Conservation (phyloP, 2,329 filamentous ascomycete genomes). For the Microdochium paspali region DNA sequence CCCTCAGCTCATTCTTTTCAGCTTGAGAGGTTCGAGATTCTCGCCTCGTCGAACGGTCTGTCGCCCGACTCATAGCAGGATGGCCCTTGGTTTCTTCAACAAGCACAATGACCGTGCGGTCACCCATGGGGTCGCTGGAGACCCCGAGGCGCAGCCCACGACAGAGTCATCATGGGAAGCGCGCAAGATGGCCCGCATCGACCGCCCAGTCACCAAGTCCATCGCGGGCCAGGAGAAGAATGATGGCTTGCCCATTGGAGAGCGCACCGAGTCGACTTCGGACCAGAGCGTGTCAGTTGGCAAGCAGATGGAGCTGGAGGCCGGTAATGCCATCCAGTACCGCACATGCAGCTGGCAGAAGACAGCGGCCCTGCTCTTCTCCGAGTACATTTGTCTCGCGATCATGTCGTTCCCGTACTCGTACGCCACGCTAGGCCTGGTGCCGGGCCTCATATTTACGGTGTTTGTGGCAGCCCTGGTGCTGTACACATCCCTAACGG, state of each 20-base stretch:
- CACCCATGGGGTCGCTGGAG: not conserved
- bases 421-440: conserved; percentile 77
- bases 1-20: too few species aligned
- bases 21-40: too few species aligned
- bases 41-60: not conserved
- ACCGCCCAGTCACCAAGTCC: not conserved
- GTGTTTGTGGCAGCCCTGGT: conserved; percentile 69
- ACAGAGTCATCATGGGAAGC: not conserved
- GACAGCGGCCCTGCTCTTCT: conserved; percentile 85
- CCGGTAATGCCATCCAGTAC: conserved; percentile 76
- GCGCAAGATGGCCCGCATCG: not conserved
- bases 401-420: conserved; percentile 97
- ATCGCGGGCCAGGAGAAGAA: conserved; percentile 6
- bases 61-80: not conserved
- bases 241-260: conserved; percentile 15
- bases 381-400: conserved; percentile 84
- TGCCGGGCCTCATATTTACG: conserved; percentile 77
- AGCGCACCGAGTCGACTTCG: conserved; percentile 23
- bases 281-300: conserved; percentile 33
- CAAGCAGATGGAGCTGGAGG: conserved; percentile 68
- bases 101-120: not conserved
- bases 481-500: conserved; percentile 55
- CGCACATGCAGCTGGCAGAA: conserved; percentile 92
- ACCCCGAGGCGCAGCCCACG: not conserved
- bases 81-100: not conserved